Conservation (phyloP, 768 basidiomycete species). For the Termitomyces sp. region DNA sequence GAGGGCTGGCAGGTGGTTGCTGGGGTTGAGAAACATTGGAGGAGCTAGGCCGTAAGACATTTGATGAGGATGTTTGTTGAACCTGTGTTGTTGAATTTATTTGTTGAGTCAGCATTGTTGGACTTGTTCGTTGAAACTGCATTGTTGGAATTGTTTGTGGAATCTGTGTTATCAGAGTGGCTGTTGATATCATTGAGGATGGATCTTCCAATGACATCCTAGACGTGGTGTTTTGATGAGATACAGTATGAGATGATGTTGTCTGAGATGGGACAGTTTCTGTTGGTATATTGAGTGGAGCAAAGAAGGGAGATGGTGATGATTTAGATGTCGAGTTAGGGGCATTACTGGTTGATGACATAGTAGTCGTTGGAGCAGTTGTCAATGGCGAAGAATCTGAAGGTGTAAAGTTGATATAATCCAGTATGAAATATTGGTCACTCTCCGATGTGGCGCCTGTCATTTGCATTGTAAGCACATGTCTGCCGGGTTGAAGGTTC, state of each 20-base stretch:
- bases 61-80: not conserved
- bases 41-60: not conserved
- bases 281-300: not conserved
- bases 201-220: not conserved
- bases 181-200: not conserved
- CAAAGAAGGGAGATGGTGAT: not conserved
- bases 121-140: too few species aligned
- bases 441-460: not conserved
- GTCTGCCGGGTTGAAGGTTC: not conserved
- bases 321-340: not conserved
- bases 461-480: not conserved
- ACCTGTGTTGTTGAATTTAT: not conserved
- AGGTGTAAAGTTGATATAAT: not conserved
- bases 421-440: not conserved
- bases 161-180: not conserved
- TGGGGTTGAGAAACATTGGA: not conserved
- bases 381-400: not conserved
- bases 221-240: not conserved
- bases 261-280: not conserved
- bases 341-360: not conserved
- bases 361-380: not conserved
- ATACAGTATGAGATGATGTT: not conserved
- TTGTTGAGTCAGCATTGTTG: too few species aligned
- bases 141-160: too few species aligned
- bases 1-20: not conserved